phyloP scores from a whole-genome alignment of 2,329 filamentous ascomycete genomes.

The Diaporthe citri region DNA sequence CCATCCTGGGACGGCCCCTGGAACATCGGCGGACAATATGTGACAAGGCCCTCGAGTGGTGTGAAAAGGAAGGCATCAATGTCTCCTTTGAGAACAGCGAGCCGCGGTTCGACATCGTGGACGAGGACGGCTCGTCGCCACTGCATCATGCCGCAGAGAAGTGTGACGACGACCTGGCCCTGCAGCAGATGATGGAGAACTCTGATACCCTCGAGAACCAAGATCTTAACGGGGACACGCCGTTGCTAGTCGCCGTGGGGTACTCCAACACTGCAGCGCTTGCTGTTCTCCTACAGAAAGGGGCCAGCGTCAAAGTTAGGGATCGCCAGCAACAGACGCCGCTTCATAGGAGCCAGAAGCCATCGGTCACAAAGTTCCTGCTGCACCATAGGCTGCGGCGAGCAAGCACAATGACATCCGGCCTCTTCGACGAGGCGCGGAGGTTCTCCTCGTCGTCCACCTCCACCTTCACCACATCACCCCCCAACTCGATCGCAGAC shows the following conservation, averaged over 20 bases:
- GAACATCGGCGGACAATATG: not conserved
- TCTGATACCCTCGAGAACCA: slow-evolving; percentile 15
- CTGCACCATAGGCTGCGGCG: slow-evolving; percentile 12
- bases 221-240: slow-evolving; percentile 22
- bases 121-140: slow-evolving; percentile 22
- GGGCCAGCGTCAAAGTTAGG: slow-evolving; percentile 20
- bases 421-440: not conserved
- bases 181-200: slow-evolving; percentile 37
- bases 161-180: not conserved
- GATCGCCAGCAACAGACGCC: slow-evolving; percentile 13
- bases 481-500: not conserved
- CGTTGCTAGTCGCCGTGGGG: slow-evolving; percentile 14
- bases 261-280: slow-evolving; percentile 20
- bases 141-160: slow-evolving; percentile 30
- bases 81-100: not conserved
- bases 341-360: slow-evolving; percentile 27
- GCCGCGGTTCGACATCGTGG: slow-evolving; percentile 21
- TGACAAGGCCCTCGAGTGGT: slow-evolving; percentile 30
- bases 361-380: not conserved
- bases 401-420: not conserved
- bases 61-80: not conserved
- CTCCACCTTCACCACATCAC: not conserved
- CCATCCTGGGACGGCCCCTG: not conserved
- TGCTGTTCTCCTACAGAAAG: slow-evolving; percentile 7
- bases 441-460: slow-evolving; percentile 21